Percentiles rank a stretch among this genome's conserved stretches.
Evolutionary conservation across 1,284 basidiomycete genomes (phyloP).

Genomic region (Ustilago curta): DNA sequence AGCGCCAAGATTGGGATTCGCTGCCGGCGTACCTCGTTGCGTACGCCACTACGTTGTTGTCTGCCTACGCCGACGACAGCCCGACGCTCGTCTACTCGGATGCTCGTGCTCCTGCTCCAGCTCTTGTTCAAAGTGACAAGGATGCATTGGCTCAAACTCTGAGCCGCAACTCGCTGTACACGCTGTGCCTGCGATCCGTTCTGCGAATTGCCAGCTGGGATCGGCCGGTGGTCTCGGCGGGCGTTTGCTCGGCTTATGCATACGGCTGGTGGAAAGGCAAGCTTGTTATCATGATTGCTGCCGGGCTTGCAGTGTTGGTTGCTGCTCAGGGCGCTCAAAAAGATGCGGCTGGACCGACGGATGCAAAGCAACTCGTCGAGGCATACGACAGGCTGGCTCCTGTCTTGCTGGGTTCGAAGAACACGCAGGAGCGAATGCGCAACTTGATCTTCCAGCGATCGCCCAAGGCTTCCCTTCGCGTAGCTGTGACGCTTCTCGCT

Average conservation of each 20-base stretch:
- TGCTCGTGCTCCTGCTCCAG: conserved; percentile 13
- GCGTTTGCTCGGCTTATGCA: conserved; percentile 31
- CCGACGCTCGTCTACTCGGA: conserved; percentile 32
- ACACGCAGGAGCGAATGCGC: conserved; percentile 45
- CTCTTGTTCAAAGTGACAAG: background rate
- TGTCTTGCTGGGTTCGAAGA: conserved; percentile 26
- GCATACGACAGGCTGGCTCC: conserved; percentile 26
- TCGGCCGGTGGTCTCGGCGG: conserved; percentile 20
- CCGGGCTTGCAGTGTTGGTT: conserved; percentile 18
- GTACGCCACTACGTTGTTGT: conserved; percentile 28
- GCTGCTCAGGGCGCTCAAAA: conserved; percentile 16
- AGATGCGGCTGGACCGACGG: background rate
- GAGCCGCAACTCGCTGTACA: conserved; percentile 35
- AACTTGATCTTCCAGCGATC: conserved; percentile 45
- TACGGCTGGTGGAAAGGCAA: conserved; percentile 41
- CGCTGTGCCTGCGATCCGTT: conserved; percentile 19
- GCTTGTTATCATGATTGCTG: conserved; percentile 24
- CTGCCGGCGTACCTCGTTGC: conserved; percentile 40
- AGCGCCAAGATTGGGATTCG: conserved; percentile 42
- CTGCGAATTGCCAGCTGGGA: conserved; percentile 41
- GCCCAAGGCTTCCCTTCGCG: conserved; percentile 38
- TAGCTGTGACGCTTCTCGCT: conserved; percentile 15
- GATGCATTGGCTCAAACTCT: conserved; percentile 7
- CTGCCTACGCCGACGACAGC: conserved; percentile 26
- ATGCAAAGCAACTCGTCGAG: conserved; percentile 22